Evolutionary conservation across 2,329 filamentous ascomycete genomes (phyloP), one percentile per base, ranked within the genome.

Genomic region (Exophiala sp.): DNA sequence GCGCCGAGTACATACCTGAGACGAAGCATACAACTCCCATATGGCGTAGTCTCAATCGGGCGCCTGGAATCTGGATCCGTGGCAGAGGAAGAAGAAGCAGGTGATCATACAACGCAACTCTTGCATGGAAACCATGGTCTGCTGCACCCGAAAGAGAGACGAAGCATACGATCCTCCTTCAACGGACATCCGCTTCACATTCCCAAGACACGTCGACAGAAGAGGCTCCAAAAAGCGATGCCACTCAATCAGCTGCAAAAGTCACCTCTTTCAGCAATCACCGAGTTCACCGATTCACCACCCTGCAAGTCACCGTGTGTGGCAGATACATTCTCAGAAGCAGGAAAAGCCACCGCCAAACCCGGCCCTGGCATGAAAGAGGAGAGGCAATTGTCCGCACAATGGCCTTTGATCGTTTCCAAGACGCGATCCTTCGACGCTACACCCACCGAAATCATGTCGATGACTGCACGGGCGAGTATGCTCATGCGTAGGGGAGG

Each of bases 241-340:
- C 62, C 62, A 3, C 50, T 63, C 43, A 63, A 62, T 19, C 65
- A 63, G 9, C 61, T 69, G 16, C 63, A 62, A 23, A 43, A 49
- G 3, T 53, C 58, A 19, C 64, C 66, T 1, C 50, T 69, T 27
- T 62, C 60, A 18, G 67, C 66, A 32, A 60, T 60, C 10, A 53
- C 48, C 18, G 63, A 62, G 48, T 56, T 45, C 32, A 57, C 57
- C 27, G 49, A 60, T 42, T 50, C 59, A 1, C 53, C 54, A 66
- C 11, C 58, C 61, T 13, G 56, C 64, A 9, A 64, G 65, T 46
- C 57, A 66, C 34, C 66, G 62, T 34, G 40, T 11, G 42, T 40
- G 2, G 58, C 68, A 16, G 67, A 70, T 43, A 64, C 59, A n/a
- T 68, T 66, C 2, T 65, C 68, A 1, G 60, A 64, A 37, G 5